phyloP scores from a whole-genome alignment of 345 rosid species.

The Draba incana region DNA sequence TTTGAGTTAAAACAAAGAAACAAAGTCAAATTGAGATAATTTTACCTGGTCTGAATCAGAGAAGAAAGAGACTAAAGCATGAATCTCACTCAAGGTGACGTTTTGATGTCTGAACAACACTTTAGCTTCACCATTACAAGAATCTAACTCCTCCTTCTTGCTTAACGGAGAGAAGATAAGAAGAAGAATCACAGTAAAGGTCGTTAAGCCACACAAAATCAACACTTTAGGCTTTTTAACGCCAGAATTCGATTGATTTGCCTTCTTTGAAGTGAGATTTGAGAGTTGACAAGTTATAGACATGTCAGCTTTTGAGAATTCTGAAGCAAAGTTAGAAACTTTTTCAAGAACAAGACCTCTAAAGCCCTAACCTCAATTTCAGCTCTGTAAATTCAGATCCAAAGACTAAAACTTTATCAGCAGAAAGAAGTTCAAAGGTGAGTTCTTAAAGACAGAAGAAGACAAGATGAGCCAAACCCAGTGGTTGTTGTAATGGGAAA shows the following conservation, averaged over 20 bases:
- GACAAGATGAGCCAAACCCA: slow-evolving; percentile 51
- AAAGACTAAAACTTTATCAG: slow-evolving; percentile 27
- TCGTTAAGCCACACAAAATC: slow-evolving; percentile 44
- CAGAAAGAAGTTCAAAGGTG: slow-evolving; percentile 29
- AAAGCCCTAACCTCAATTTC: slow-evolving; percentile 27
- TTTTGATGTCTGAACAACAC: slow-evolving; percentile 59
- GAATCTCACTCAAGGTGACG: slow-evolving; percentile 66
- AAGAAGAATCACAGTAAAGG: slow-evolving; percentile 43
- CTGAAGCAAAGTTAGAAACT: slow-evolving; percentile 42
- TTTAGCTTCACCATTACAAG: slow-evolving; percentile 52
- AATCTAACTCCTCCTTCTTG: slow-evolving; percentile 37
- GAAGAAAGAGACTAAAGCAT: slow-evolving; percentile 62
- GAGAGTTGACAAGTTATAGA: slow-evolving; percentile 53
- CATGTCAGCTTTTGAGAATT: slow-evolving; percentile 47
- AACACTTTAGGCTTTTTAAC: slow-evolving; percentile 47
- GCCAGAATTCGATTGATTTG: slow-evolving; percentile 46
- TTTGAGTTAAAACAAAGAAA: neutral
- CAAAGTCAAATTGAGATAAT: slow-evolving; percentile 1
- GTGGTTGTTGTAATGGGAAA: slow-evolving; percentile 39
- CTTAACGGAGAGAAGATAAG: slow-evolving; percentile 46
- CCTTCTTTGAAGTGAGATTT: slow-evolving; percentile 52
- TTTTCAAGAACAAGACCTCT: slow-evolving; percentile 18
- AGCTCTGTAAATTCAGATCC: slow-evolving; percentile 36
- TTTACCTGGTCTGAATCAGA: slow-evolving; percentile 69
- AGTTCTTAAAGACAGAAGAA: slow-evolving; percentile 47